Percentiles rank a stretch among this genome's conserved stretches.
phyloP scores from a whole-genome alignment of 805 yeast species.

The Yamadazyma sp. region DNA sequence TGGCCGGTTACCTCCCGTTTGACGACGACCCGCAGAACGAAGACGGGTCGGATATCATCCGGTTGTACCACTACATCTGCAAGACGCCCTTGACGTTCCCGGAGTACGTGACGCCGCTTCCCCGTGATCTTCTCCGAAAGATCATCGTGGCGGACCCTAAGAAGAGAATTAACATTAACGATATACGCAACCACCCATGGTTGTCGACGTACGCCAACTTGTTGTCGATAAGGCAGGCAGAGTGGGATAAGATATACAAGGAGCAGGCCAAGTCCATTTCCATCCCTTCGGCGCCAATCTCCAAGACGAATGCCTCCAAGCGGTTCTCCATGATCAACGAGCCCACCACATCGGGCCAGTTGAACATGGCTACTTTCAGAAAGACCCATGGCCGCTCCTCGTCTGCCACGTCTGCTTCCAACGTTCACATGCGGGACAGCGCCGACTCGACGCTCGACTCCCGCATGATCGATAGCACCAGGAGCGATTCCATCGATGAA shows the following conservation, averaged over 20 bases:
- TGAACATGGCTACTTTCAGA: conserved; percentile 24
- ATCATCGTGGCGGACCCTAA: conserved; percentile 84
- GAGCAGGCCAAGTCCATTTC: conserved; percentile 22
- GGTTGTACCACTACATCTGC: conserved; percentile 87
- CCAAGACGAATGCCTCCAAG: conserved; percentile 29
- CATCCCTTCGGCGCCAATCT: conserved; percentile 6
- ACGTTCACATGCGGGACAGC: no score
- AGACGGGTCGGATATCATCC: conserved; percentile 91
- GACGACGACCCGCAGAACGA: conserved; percentile 98
- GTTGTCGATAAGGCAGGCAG: conserved; percentile 79
- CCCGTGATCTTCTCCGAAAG: conserved; percentile 84
- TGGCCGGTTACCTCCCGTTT: conserved; percentile 95
- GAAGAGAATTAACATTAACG: conserved; percentile 65
- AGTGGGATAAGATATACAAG: conserved; percentile 72
- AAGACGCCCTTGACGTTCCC: conserved; percentile 92
- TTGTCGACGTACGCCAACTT: conserved; percentile 78
- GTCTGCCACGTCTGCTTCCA: conserved; percentile 21
- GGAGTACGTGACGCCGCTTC: conserved; percentile 84
- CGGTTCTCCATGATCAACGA: conserved; percentile 47
- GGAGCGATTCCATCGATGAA: no score
- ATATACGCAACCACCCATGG: conserved; percentile 85
- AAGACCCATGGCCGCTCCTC: conserved; percentile 33
- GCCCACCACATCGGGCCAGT: conserved; percentile 34
- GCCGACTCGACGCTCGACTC: no score
- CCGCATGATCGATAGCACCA: no score